Conservation (phyloP, 2,329 filamentous ascomycete species). For the Moelleriella libera region DNA sequence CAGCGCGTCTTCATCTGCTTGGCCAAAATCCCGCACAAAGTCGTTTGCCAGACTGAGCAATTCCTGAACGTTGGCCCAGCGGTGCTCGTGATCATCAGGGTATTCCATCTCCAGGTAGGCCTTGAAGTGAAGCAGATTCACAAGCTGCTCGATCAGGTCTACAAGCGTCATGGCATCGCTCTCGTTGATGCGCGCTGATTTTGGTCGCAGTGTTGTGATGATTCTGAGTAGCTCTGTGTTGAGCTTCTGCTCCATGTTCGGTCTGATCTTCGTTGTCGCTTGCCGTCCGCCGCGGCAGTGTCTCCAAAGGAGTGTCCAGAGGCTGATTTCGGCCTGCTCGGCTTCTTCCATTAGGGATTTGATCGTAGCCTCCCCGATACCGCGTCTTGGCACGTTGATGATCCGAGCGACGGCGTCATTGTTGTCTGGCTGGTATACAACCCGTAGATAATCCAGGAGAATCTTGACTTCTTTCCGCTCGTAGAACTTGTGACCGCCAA, state of each 20-base stretch:
- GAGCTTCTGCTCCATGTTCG: conserved; percentile 37
- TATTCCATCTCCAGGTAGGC: conserved; percentile 61
- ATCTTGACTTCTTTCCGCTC: conserved; percentile 82
- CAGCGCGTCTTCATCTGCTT: conserved; percentile 37
- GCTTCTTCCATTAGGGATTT: conserved; percentile 65
- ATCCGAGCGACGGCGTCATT: conserved; percentile 76
- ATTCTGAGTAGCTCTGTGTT: conserved; percentile 34
- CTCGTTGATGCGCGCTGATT: conserved; percentile 13
- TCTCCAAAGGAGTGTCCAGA: conserved; percentile 60
- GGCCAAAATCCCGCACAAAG: conserved; percentile 34
- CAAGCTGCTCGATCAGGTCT: conserved; percentile 34
- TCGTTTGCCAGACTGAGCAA: conserved; percentile 70
- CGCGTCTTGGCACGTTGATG: conserved; percentile 70
- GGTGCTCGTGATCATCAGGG: conserved; percentile 58
- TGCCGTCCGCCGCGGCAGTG: conserved; percentile 36
- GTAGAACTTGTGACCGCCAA: conserved; percentile 81
- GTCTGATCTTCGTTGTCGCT: conserved; percentile 33
- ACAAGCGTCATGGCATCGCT: conserved; percentile 23
- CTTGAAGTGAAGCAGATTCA: conserved; percentile 57
- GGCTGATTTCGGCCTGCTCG: conserved; percentile 48
- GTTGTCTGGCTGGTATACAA: conserved; percentile 72
- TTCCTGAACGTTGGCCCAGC: conserved; percentile 84
- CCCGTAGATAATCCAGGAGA: conserved; percentile 74
- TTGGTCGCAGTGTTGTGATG: conserved; percentile 17
- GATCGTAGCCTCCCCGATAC: conserved; percentile 67